Percentiles rank a stretch among this genome's conserved stretches.
Evolutionary conservation across 345 rosid genomes (phyloP).

Genomic region (Durio zibethinus): DNA sequence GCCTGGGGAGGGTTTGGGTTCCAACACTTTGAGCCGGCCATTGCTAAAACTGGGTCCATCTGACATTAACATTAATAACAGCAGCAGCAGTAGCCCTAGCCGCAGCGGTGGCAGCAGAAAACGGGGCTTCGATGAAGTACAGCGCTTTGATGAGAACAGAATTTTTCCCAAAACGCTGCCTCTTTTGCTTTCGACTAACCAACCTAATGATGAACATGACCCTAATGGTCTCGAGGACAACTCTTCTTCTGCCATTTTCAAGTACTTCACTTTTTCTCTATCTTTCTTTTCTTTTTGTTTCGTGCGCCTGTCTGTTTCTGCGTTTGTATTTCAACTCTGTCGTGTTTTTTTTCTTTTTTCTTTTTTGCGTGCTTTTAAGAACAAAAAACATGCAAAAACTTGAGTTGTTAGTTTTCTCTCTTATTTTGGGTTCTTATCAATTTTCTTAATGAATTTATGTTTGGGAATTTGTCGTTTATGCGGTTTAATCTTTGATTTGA

Average conservation of each 20-base stretch:
- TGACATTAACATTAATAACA: background rate
- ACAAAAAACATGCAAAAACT: background rate
- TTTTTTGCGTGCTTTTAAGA: background rate
- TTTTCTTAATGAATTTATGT: background rate
- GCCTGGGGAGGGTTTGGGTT: background rate
- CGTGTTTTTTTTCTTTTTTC: background rate
- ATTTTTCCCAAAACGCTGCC: slow-evolving; percentile 9
- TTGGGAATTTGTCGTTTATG: background rate
- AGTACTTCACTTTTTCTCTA: background rate
- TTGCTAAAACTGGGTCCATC: background rate
- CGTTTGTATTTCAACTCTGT: background rate
- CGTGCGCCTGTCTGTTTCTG: background rate
- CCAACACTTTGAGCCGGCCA: background rate
- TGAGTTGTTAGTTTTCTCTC: background rate
- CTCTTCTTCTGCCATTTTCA: slow-evolving; percentile 10
- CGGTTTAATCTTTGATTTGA: background rate
- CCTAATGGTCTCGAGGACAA: background rate
- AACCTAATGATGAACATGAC: slow-evolving; percentile 1
- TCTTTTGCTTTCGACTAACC: slow-evolving; percentile 5
- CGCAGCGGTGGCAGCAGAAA: background rate
- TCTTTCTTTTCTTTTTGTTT: background rate
- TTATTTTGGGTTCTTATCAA: background rate
- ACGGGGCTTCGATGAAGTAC: background rate
- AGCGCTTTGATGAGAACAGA: background rate
- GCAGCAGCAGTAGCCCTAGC: background rate